Base-by-base conservation (phyloP, 179 eudicot genomes). In the Silene noctiflora region DNA sequence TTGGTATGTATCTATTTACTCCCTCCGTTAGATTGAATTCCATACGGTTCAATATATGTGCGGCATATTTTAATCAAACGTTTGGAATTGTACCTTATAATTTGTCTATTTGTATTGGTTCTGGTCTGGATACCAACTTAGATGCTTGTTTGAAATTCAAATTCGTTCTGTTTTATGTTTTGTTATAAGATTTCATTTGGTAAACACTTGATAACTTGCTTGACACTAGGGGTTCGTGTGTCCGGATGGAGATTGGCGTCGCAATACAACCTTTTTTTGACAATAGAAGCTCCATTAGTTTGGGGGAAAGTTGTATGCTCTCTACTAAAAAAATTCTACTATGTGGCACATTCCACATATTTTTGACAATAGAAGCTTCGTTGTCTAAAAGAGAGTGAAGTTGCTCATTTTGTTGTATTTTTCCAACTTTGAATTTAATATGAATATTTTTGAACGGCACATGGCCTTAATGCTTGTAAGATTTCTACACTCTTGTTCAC, bases 1-100 rank as follows among this genome's bases (percentile, higher is more conserved):
- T 73, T 89, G 99, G 99, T 95, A 87, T 76, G 55, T 68, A 25
- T 66, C 60, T 72, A 8, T 71, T 11, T 46, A 46, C 14, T 46
- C 48, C 48, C 11, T 42, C 48, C 48, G 48, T 42, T 42, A 9
- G 13, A 2, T 42, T 8, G 13, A 42, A 42, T 8, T 42, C 13
- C 13, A 9, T 42, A 42, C 13, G 12, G 48, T 42, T 42, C 48
- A 42, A 42, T 42, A 42, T 42, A 42, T 10, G 48, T 10, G 48
- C 9, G 48, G 48, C 10, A 42, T 42, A 42, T 8, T 42, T 42
- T 42, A 42, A 8, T 42, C 2, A 42, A 42, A 35, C 13, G 12
- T 42, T 8, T 42, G 48, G 48, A 42, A 1, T 9, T 42, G 11
- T 31, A 20, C 25, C 64, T 20, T 75, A 27, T 39, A 19, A 21